Evolutionary conservation across 1,284 basidiomycete genomes (phyloP).

Genomic region (Rhizoctonia solani): DNA sequence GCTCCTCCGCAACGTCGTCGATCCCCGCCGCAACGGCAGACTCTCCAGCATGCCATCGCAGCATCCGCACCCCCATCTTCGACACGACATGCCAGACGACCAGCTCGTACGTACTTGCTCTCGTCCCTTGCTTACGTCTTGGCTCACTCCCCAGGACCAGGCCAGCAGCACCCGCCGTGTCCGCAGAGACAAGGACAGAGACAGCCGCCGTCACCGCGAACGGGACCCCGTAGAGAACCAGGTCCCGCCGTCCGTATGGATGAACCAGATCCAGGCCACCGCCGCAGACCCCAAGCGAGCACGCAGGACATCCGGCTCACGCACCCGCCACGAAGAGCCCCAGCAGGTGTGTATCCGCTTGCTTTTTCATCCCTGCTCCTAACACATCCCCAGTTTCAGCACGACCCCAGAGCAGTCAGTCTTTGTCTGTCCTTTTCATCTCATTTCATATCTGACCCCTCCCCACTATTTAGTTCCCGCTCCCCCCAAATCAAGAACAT

Average conservation of each 20-base stretch:
- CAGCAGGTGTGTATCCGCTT: conserved; percentile 1
- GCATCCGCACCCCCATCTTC: not conserved
- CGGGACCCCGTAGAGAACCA: not conserved
- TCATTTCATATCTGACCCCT: conserved; percentile 14
- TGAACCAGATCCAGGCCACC: conserved; percentile 26
- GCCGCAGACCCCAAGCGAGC: conserved; percentile 5
- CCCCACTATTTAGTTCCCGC: not conserved
- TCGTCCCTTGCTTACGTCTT: not conserved
- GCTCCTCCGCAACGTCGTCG: conserved; percentile 8
- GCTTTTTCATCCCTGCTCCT: no score
- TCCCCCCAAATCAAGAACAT: not conserved
- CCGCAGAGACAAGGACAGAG: conserved; percentile 14
- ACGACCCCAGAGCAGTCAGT: conserved; percentile 31
- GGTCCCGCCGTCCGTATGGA: conserved; percentile 25
- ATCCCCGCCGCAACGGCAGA: conserved; percentile 10
- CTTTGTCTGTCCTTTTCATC: conserved; percentile 23
- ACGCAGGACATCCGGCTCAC: conserved; percentile 18
- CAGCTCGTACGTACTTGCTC: not conserved
- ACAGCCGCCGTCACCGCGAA: conserved; percentile 10
- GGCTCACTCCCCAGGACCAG: conserved; percentile 15
- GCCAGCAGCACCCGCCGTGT: conserved; percentile 24
- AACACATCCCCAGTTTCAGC: conserved; percentile 8
- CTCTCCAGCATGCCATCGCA: conserved; percentile 23
- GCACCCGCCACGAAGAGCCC: conserved; percentile 14
- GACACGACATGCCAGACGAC: conserved; percentile 12